Base-by-base conservation (phyloP, 2,329 filamentous ascomycete genomes). In the Penicillium brasilianum region DNA sequence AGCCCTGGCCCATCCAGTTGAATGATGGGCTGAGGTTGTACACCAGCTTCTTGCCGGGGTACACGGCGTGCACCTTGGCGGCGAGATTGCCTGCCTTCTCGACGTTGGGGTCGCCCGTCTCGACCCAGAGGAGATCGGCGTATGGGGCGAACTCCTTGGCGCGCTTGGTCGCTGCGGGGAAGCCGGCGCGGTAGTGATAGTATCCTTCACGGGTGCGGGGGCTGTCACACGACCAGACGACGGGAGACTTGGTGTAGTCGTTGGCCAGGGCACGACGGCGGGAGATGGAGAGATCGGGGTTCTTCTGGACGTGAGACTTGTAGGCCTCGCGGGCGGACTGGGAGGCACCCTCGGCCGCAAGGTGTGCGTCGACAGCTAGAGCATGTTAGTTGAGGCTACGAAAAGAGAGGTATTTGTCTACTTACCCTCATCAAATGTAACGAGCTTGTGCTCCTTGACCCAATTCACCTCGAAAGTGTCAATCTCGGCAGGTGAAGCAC, bases 1-100 rank as follows among this genome's bases (percentile, higher is more conserved):
- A 99, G 32, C 94, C 95, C 75, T 98, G 93, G 11, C 88, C 88
- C 87, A 96, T 95, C 95, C 95, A 99, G 83, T 99, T 98, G 85
- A 99, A 99, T 9, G 92, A 96, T 0, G 95, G 95, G 4, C 90
- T 93, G 1, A 99, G 85, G 80, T 99, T 99, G 82, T 99, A 99
- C 0, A 98, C 94, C 25, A 99, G 85, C 37, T 91, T 90, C 85
- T 98, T 98, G 62, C 87, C 88, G 0, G 93, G 92, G 70, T 87
- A 83, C 3, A 80, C 82, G 0, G 81, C 78, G 57, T 90, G 87
- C 62, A 99, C 95, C 49, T 92, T 86, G 11, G 85, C 84, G 13
- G 91, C 91, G 55, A 99, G 92, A 54, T 84, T 83, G 3, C 85
- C 82, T 0, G 92, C 92, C 36, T 96, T 91, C 54, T 86, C 78